Percentiles rank a stretch among this genome's conserved stretches.
These are phyloP conservation scores for Westerdykella aurantiaca DNA, from an alignment of 2,329 filamentous ascomycete genomes.

Conservation along the genomic window DNA sequence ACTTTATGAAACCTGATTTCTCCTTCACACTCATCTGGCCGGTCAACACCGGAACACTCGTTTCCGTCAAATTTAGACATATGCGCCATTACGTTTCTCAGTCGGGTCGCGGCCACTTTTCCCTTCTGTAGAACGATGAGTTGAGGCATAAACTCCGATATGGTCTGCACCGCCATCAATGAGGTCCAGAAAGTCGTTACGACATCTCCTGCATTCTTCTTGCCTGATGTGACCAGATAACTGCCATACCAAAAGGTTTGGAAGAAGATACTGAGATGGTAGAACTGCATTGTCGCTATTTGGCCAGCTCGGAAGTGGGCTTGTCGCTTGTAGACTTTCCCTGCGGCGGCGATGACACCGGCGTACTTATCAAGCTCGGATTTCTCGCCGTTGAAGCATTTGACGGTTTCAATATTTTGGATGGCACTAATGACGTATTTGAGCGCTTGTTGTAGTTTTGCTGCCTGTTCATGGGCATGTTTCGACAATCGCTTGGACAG, in stretches of 20 bases:
- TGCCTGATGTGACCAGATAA: constrained; percentile 57
- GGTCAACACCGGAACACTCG: constrained; percentile 11
- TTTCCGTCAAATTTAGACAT: constrained; percentile 22
- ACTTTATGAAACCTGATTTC: constrained; percentile 66
- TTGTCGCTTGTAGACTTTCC: constrained; percentile 60
- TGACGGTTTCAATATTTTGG: constrained; percentile 74
- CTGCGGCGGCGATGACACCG: constrained; percentile 52
- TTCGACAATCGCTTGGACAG: constrained; percentile 58
- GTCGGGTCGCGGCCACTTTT: constrained; percentile 61
- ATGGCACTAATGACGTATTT: constrained; percentile 67
- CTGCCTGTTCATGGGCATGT: constrained; percentile 64
- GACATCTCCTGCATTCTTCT: constrained; percentile 58
- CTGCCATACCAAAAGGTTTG: constrained; percentile 87
- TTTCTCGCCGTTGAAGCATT: constrained; percentile 72
- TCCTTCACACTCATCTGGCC: constrained; percentile 50
- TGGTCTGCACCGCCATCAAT: constrained; percentile 66
- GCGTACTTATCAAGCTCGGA: constrained; percentile 64
- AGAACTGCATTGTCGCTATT: constrained; percentile 65
- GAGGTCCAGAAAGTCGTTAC: constrained; percentile 83
- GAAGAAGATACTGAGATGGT: constrained; percentile 74
- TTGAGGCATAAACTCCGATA: constrained; percentile 70
- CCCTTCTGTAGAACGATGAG: constrained; percentile 75
- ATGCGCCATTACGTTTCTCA: constrained; percentile 46
- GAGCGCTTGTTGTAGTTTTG: constrained; percentile 62
- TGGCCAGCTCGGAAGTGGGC: constrained; percentile 65